Base-by-base conservation (phyloP, 352 stramenopile species). In the Pythium guiyangense region DNA sequence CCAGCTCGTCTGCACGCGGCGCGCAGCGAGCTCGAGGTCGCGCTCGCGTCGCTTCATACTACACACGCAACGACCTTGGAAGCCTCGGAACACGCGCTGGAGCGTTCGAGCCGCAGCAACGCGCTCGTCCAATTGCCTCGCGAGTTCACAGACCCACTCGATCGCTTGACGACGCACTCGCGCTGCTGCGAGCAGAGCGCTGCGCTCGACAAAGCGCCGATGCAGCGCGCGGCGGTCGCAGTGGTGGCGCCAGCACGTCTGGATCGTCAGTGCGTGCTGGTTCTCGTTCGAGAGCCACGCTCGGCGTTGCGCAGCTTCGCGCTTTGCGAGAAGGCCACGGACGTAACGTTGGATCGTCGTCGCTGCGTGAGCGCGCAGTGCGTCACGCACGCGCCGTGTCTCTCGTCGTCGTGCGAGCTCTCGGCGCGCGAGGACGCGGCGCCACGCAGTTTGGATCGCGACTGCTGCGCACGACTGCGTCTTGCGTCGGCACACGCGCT, bases 1-100 rank as follows among this genome's bases (percentile, higher is more conserved):
- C 71, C 77, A 88, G 54, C 71, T 79, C 1, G 57, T 64, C 54
- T 90, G 74, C 4, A 88, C 56, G 10, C 61, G 74, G 0, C 71
- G 61, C 14, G 61, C 73, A 1, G 77, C 77, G 17, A 66, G 53
- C 1, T 79, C 69, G 43, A 70, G 61, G 4, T 48, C 44, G 40
- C 57, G 53, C 2, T 55, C 59, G 18, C 49, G 44, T 1, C 69
- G 17, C 29, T 54, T 66, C 6, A 48, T 59, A 10, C 48, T 29
- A 6, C 68, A 77, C 1, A 65, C 35, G 27, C 59, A 62, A 1
- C 75, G 49, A 0, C 60, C 73, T 2, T 73, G 46, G 18, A 83
- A 69, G 0, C 79, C 67, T 2, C 77, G 67, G 18, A 63, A 60
- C 3, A 82, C 49, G 8, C 75, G 81, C 48, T 88, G 67, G 0